phyloP scores from a whole-genome alignment of 2,329 filamentous ascomycete species.

The Fonsecaea nubica region DNA sequence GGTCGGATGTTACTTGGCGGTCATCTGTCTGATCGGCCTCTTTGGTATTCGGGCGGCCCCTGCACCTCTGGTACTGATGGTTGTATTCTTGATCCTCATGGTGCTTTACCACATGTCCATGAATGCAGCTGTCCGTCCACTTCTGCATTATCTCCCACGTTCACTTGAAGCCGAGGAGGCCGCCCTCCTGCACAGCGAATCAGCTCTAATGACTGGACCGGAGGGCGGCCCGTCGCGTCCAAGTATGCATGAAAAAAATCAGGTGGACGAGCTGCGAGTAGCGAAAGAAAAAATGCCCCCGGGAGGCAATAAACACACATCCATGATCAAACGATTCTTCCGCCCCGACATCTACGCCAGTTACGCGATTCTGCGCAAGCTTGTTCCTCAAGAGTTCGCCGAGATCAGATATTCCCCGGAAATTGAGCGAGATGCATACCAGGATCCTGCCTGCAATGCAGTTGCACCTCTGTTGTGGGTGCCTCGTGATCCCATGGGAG shows the following conservation, averaged over 20 bases:
- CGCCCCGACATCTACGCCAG: constrained; percentile 78
- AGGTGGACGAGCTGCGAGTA: constrained; percentile 30
- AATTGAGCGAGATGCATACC: constrained; percentile 72
- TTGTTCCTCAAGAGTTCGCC: constrained; percentile 67
- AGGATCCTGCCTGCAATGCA: constrained; percentile 71
- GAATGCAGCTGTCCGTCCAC: constrained; percentile 73
- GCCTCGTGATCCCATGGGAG: constrained; percentile 73
- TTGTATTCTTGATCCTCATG: constrained; percentile 76
- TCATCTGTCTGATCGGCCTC: constrained; percentile 83
- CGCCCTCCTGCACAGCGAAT: constrained; percentile 46
- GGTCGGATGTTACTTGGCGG: constrained; percentile 80
- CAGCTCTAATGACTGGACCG: constrained; percentile 1
- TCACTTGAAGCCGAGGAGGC: constrained; percentile 68
- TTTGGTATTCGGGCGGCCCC: constrained; percentile 73
- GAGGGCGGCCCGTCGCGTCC: constrained; percentile 4
- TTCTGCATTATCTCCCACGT: constrained; percentile 79
- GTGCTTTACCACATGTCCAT: constrained; percentile 75
- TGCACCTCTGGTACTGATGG: constrained; percentile 74
- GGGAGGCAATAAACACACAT: constrained; percentile 15
- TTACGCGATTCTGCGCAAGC: constrained; percentile 71
- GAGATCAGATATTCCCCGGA: constrained; percentile 67
- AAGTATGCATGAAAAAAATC: constrained; percentile 38
- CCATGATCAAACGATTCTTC: constrained; percentile 62
- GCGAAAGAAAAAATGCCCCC: constrained; percentile 30
- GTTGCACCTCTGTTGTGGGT: constrained; percentile 80